Evolutionary conservation across 1,139 yeast genomes (phyloP).

Genomic region (Yamadazyma membranifaciens): DNA sequence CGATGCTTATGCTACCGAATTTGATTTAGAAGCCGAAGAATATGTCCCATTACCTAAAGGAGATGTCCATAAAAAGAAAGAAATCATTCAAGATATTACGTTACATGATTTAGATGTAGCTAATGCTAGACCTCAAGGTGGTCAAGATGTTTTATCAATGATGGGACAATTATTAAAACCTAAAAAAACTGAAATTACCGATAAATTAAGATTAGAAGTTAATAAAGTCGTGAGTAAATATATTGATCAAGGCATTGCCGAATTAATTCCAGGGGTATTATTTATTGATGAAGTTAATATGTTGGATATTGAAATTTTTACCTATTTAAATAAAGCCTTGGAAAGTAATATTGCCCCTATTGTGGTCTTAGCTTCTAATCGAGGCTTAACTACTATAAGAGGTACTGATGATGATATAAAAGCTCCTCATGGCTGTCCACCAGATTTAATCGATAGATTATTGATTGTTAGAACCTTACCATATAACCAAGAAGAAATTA

Average conservation of each 20-base stretch:
- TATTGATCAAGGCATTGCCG: slow-evolving; percentile 98
- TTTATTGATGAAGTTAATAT: slow-evolving; percentile 97
- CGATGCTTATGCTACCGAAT: slow-evolving; percentile 97
- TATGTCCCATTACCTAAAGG: slow-evolving; percentile 98
- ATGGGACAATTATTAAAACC: slow-evolving; percentile 98
- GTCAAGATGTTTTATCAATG: slow-evolving; percentile 97
- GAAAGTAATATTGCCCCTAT: slow-evolving; percentile 92
- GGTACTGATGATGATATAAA: slow-evolving; percentile 81
- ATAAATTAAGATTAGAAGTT: slow-evolving; percentile 88
- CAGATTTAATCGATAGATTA: slow-evolving; percentile 88
- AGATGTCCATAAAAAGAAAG: slow-evolving; percentile 97
- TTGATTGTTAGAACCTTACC: slow-evolving; percentile 90
- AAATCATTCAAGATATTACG: slow-evolving; percentile 95
- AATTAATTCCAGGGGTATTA: slow-evolving; percentile 94
- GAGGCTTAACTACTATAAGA: slow-evolving; percentile 88
- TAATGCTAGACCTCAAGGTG: slow-evolving; percentile 97
- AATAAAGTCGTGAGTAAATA: slow-evolving; percentile 94
- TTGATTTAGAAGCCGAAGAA: slow-evolving; percentile 97
- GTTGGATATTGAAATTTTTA: slow-evolving; percentile 95
- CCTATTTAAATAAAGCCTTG: slow-evolving; percentile 88
- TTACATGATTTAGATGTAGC: slow-evolving; percentile 95
- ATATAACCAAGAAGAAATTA: slow-evolving; percentile 79
- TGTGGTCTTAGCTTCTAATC: slow-evolving; percentile 91
- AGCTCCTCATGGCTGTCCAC: slow-evolving; percentile 96
- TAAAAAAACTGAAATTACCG: slow-evolving; percentile 97